phyloP scores from a whole-genome alignment of 257 asterid genomes.

The Gentiana straminea region DNA sequence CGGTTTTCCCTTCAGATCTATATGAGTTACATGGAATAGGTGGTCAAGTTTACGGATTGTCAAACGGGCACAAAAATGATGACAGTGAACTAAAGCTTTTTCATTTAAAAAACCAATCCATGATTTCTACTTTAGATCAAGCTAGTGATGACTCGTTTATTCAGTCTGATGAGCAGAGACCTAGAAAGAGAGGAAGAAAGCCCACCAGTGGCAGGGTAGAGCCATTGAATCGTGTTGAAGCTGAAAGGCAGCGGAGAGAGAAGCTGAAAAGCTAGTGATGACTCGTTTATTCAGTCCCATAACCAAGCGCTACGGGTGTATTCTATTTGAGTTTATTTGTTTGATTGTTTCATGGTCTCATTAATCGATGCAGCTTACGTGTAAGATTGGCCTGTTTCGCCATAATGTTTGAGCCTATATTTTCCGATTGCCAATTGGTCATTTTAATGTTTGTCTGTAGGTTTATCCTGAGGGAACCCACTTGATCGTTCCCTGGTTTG shows the following conservation, averaged over 20 bases:
- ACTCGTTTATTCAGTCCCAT: no score
- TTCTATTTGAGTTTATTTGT: background rate
- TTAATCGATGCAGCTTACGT: background rate
- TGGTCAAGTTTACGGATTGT: slow-evolving; percentile 42
- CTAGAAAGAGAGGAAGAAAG: slow-evolving; percentile 77
- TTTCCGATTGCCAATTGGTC: no score
- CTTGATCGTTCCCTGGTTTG: slow-evolving; percentile 89
- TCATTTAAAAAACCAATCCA: slow-evolving; percentile 20
- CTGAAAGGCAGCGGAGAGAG: slow-evolving; percentile 89
- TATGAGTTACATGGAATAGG: slow-evolving; percentile 38
- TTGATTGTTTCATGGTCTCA: background rate
- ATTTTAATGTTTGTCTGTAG: slow-evolving; percentile 11
- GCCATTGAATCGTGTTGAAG: slow-evolving; percentile 75
- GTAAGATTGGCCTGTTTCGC: no score
- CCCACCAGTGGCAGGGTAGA: slow-evolving; percentile 89
- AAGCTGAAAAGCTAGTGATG: slow-evolving; percentile 34
- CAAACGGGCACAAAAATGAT: slow-evolving; percentile 48
- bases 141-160: slow-evolving; percentile 30
- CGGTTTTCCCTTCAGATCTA: slow-evolving; percentile 35
- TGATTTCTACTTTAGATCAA: slow-evolving; percentile 23
- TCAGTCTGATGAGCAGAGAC: slow-evolving; percentile 52
- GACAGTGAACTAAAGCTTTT: slow-evolving; percentile 42
- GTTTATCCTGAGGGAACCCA: slow-evolving; percentile 96
- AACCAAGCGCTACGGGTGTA: no score
- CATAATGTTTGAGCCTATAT: no score